Evolutionary conservation across 1,139 yeast species (phyloP).

Genomic region (Magnusiomyces tetraspermus): DNA sequence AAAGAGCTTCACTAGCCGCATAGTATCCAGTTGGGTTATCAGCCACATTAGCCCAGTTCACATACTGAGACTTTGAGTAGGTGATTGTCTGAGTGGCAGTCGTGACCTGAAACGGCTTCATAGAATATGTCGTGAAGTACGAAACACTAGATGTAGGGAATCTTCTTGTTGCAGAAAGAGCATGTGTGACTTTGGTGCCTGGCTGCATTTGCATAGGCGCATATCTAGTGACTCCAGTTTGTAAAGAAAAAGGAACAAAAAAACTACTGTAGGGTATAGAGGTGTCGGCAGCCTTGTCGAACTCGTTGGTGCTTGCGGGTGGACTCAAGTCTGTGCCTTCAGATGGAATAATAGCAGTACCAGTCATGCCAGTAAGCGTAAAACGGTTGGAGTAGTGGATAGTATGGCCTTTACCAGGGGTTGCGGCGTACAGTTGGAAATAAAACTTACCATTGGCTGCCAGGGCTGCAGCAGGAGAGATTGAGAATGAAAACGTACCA

Average conservation of each 20-base stretch:
- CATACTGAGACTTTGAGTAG: slow-evolving; percentile 53
- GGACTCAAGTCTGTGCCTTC: slow-evolving; percentile 36
- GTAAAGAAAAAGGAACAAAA: slow-evolving; percentile 48
- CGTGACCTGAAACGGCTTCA: slow-evolving; percentile 38
- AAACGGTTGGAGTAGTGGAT: slow-evolving; percentile 67
- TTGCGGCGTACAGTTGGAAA: slow-evolving; percentile 50
- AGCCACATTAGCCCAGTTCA: slow-evolving; percentile 46
- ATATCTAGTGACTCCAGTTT: slow-evolving; percentile 63
- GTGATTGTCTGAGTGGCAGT: slow-evolving; percentile 81
- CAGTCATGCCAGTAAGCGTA: slow-evolving; percentile 61
- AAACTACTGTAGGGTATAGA: neutral
- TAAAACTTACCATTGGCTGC: slow-evolving; percentile 60
- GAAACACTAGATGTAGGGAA: slow-evolving; percentile 58
- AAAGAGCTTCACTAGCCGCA: slow-evolving; percentile 20
- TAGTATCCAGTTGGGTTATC: slow-evolving; percentile 24
- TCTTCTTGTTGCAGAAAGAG: slow-evolving; percentile 19
- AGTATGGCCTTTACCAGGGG: slow-evolving; percentile 39
- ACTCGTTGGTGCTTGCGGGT: slow-evolving; percentile 29
- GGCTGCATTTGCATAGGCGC: slow-evolving; percentile 95
- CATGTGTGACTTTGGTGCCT: slow-evolving; percentile 49
- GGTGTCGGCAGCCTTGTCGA: slow-evolving; percentile 31
- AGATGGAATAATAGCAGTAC: slow-evolving; percentile 38
- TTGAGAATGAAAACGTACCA: slow-evolving; percentile 19
- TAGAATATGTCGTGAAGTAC: slow-evolving; percentile 38
- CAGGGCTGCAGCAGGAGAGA: slow-evolving; percentile 28